Evolutionary conservation across 805 yeast species (phyloP), one percentile per base, ranked within the genome.

Genomic region (Pichia exigua): DNA sequence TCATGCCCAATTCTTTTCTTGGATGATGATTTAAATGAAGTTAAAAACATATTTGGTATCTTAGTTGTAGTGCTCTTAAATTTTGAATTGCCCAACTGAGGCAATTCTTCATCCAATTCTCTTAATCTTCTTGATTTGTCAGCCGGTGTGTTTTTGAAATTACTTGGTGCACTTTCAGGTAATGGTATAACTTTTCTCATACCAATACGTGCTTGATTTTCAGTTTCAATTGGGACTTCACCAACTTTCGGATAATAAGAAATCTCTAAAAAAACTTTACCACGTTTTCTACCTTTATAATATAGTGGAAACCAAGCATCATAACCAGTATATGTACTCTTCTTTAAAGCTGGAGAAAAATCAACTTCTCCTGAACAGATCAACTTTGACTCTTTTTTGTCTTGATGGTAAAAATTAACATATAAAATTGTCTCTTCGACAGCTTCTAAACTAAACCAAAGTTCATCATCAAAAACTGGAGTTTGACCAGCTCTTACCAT

Each of bases 401-500:
- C 82, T 65, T 89, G 95, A 65, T 92, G 95, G 57, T 90, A 78
- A 1, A 90, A 82, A 40, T 87, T 87, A 2, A 94, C 71, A 54
- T 81, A 80, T 69, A 94, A 65, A 0, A 74, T 54, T 1, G 89
- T 85, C 47, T 76, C 80, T 27, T 83, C 73, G 39, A 83, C 85
- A 9, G 86, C 76, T 1, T 82, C 74, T 26, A 88, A 71, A 40
- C 77, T 77, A 61, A 86, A 87, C 58, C 87, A 71, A 52, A 85
- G 73, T 56, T 87, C 89, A 54, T 82, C 82, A 54, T 87, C 83
- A 88, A 97, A 94, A 21, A 74, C 78, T 1, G 99, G 99, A 5
- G 87, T 85, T 64, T 94, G 99, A 2, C 99, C 99, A 1, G 96
- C 99, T 58, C 98, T 72, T 48, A 79, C 77, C 53, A 87, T 82